Conservation (phyloP, 176 grass and related monocot genomes). For the Eragrostis nindensis region DNA sequence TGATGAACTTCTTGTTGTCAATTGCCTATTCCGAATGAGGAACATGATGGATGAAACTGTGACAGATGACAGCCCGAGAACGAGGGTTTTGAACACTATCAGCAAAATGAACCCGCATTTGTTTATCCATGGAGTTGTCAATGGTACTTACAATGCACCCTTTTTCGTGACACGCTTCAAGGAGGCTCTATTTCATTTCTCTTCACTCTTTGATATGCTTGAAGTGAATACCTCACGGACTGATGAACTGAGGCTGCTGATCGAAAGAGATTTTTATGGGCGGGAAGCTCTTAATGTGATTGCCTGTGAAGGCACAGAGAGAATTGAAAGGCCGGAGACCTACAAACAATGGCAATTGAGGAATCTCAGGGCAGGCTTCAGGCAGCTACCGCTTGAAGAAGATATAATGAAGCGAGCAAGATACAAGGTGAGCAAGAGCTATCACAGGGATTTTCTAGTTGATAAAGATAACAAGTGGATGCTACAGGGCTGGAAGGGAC, state of each 20-base stretch:
- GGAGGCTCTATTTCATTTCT: conserved; percentile 50
- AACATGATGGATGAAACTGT: conserved; percentile 56
- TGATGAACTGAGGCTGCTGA: conserved; percentile 37
- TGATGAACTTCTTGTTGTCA: conserved; percentile 39
- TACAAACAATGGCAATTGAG: conserved; percentile 60
- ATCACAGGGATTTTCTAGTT: conserved; percentile 54
- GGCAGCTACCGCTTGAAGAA: conserved; percentile 32
- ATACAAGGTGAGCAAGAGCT: conserved; percentile 48
- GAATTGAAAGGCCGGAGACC: conserved; percentile 55
- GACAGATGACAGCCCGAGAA: conserved; percentile 47
- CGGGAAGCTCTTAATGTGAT: conserved; percentile 52
- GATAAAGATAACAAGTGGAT: conserved; percentile 59
- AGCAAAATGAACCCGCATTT: conserved; percentile 43
- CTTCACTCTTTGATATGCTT: conserved; percentile 52
- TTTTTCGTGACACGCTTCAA: conserved; percentile 60
- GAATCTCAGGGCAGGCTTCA: conserved; percentile 51
- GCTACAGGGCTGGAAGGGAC: conserved; percentile 59
- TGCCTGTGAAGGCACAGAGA: conserved; percentile 51
- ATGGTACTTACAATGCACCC: conserved; percentile 51
- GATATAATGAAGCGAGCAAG: conserved; percentile 44
- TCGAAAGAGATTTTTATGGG: conserved; percentile 42
- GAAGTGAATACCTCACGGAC: conserved; percentile 22
- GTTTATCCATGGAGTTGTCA: conserved; percentile 51
- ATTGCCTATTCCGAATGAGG: conserved; percentile 48
- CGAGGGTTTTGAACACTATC: conserved; percentile 49